phyloP scores from a whole-genome alignment of 2,329 filamentous ascomycete species.

The Penicillium sp. region DNA sequence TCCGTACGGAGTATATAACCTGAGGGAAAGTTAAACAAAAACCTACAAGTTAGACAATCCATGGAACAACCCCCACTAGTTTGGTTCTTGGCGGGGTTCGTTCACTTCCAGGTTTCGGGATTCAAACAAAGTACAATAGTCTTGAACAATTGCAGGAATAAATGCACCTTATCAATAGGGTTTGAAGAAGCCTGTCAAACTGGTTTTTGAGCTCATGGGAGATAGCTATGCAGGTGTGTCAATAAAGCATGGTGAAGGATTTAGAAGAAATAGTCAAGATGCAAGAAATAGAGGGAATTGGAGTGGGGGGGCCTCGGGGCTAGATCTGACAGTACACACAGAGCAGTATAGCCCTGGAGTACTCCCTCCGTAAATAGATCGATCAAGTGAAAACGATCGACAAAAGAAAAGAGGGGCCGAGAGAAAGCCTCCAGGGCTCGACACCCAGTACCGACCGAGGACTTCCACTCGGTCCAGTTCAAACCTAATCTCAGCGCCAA shows the following conservation, averaged over 20 bases:
- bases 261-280: conserved; percentile 2
- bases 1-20: neutral
- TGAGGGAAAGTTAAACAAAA: neutral
- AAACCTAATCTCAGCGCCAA: neutral
- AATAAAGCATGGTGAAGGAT: conserved; percentile 2
- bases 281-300: neutral
- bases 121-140: neutral
- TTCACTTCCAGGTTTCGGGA: neutral
- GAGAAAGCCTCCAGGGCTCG: neutral
- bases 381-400: neutral
- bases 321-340: conserved; percentile 13
- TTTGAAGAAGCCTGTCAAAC: conserved; percentile 10
- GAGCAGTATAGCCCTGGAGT: conserved; percentile 1
- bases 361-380: no score
- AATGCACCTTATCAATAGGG: conserved; percentile 1
- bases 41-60: neutral
- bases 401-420: conserved; percentile 1
- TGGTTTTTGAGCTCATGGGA: conserved; percentile 7
- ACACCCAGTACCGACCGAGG: neutral
- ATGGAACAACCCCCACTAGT: neutral
- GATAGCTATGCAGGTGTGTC: conserved; percentile 8
- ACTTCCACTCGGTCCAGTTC: conserved; percentile 8
- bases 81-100: neutral
- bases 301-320: neutral
- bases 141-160: neutral